These are phyloP conservation scores for Maudiozyma pseudohumilis DNA, from an alignment of 805 yeast species.

Conservation along the genomic window DNA sequence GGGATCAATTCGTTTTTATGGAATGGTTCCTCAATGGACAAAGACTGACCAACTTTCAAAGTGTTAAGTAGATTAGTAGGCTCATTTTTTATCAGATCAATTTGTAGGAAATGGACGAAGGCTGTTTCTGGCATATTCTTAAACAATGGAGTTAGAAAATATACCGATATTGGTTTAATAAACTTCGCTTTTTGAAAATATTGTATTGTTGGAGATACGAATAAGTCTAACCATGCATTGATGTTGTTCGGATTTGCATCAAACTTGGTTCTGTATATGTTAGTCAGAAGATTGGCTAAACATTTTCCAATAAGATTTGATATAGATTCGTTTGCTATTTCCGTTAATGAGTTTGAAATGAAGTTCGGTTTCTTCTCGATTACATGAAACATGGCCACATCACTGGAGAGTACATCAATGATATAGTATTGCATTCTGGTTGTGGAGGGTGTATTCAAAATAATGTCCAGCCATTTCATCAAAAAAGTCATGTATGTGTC, in stretches of 20 bases:
- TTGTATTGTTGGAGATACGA: conserved; percentile 36
- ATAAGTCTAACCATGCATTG: conserved; percentile 38
- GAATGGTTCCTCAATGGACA: conserved; percentile 45
- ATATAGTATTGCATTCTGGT: conserved; percentile 54
- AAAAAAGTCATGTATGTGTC: conserved; percentile 21
- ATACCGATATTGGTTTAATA: conserved; percentile 42
- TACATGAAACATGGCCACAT: conserved; percentile 35
- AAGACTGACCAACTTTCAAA: conserved; percentile 54
- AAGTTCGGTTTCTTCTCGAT: conserved; percentile 38
- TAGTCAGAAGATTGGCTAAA: conserved; percentile 33
- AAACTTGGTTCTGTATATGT: conserved; percentile 27
- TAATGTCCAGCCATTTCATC: conserved; percentile 37
- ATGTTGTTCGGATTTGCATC: conserved; percentile 9
- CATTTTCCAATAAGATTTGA: conserved; percentile 62
- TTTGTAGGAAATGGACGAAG: conserved; percentile 30
- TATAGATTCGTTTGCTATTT: conserved; percentile 46
- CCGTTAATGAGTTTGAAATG: conserved; percentile 36
- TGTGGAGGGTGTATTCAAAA: conserved; percentile 37
- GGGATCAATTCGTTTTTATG: conserved; percentile 31
- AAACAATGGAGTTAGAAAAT: conserved; percentile 57
- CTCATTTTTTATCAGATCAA: conserved; percentile 21
- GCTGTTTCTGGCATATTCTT: conserved; percentile 36
- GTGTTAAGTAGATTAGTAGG: conserved; percentile 40
- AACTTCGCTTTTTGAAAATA: conserved; percentile 28
- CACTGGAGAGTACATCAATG: conserved; percentile 46